phyloP scores from a whole-genome alignment of 2,329 filamentous ascomycete species.

The Cladosporium phlei region DNA sequence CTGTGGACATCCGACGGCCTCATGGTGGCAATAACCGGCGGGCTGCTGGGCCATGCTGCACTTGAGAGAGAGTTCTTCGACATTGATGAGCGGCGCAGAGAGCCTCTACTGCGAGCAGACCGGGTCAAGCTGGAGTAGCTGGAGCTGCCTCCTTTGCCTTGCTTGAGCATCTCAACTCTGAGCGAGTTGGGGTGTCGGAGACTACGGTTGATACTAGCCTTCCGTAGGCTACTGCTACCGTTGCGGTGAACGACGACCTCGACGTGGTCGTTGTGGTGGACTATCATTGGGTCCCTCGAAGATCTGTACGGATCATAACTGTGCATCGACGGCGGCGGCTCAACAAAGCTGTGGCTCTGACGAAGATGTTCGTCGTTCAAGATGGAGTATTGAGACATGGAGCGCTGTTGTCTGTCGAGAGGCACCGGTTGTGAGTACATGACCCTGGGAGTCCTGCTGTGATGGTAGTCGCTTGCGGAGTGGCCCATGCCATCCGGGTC shows the following conservation, averaged over 20 bases:
- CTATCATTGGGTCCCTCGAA: constrained; percentile 51
- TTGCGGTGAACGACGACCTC: constrained; percentile 64
- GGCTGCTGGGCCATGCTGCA: constrained; percentile 45
- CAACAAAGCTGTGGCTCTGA: constrained; percentile 45
- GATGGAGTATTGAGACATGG: constrained; percentile 54
- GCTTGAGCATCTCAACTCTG: constrained; percentile 36
- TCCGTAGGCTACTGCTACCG: constrained; percentile 34
- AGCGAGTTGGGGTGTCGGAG: constrained; percentile 41
- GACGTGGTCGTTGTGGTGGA: constrained; percentile 53
- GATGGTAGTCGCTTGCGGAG: constrained; percentile 87
- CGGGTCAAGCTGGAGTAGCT: constrained; percentile 29
- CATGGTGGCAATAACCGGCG: constrained; percentile 40
- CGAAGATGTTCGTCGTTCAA: constrained; percentile 51
- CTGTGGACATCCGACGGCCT: constrained; percentile 51
- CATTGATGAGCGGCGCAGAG: constrained; percentile 32
- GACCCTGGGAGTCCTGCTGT: constrained; percentile 48
- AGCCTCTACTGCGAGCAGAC: constrained; percentile 29
- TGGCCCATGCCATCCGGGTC: constrained; percentile 64
- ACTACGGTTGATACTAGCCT: constrained; percentile 33
- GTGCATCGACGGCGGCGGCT: constrained; percentile 48
- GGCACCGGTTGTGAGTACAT: constrained; percentile 34
- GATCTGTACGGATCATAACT: constrained; percentile 84
- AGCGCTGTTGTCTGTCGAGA: constrained; percentile 36
- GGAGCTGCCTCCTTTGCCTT: constrained; percentile 23
- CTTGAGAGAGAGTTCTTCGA: constrained; percentile 43